These are phyloP conservation scores for Boletellus emodensis DNA, from an alignment of 768 basidiomycete species.

Conservation along the genomic window DNA sequence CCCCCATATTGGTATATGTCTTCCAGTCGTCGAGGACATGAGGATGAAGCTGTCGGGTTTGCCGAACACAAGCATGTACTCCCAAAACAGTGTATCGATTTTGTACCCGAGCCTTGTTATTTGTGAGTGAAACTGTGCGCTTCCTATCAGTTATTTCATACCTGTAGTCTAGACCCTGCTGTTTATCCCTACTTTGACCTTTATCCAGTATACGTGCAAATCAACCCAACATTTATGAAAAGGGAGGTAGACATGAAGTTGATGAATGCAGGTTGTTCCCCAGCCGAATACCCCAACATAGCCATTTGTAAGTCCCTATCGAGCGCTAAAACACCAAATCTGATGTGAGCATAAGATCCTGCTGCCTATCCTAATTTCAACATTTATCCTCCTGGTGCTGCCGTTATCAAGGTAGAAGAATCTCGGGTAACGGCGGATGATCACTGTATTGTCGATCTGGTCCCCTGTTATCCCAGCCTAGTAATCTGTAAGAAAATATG, in stretches of 20 bases:
- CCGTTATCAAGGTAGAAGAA: neutral
- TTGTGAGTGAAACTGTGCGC: conserved; percentile 9
- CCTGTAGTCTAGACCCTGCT: conserved; percentile 31
- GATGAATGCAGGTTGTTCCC: conserved; percentile 4
- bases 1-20: conserved; percentile 42
- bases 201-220: conserved; percentile 32
- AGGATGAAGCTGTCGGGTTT: neutral
- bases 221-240: conserved; percentile 48
- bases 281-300: conserved; percentile 23
- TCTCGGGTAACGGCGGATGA: neutral
- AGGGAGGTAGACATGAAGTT: conserved; percentile 33
- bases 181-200: conserved; percentile 41
- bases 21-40: conserved; percentile 6
- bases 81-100: neutral
- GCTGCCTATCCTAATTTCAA: conserved; percentile 39
- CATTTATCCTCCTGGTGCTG: conserved; percentile 32
- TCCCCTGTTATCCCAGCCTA: conserved; percentile 33
- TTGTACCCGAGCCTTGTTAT: conserved; percentile 15
- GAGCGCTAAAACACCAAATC: neutral
- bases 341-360: conserved; percentile 35
- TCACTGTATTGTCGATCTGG: conserved; percentile 1
- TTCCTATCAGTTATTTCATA: neutral
- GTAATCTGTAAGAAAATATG: conserved; percentile 31
- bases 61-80: neutral
- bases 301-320: conserved; percentile 24